Base-by-base conservation (phyloP, 345 rosid genomes). In the Jatropha curcas region DNA sequence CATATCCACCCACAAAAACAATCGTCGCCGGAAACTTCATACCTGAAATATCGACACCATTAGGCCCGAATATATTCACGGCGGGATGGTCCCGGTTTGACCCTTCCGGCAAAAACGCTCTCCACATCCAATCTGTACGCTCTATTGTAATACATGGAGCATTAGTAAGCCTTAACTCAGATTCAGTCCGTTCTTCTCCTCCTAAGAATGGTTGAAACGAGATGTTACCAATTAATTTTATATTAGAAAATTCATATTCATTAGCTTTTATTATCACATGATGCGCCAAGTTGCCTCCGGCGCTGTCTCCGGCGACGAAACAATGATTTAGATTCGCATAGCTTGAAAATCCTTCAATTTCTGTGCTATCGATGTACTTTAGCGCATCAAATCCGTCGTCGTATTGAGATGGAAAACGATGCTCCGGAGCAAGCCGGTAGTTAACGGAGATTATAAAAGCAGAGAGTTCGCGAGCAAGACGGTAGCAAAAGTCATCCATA, bases 341-440 rank as follows among this genome's bases (percentile, higher is more conserved):
- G 9, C 24, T 0, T 11, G 34, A 37, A 17, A 56, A 12, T 2
- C 45, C 65, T 52, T 41, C 39, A 17, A 39, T 53, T 27, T 43
- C 17, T 4, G 20, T n/a, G 4, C 6, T 27, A 57, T 73, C 76
- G 7, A 65, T 16, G 66, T 43, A 66, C 16, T 43, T 65, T 7
- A 74, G 41, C 1, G 27, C 71, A 8, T 76, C 77, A 66, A 81
- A 76, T 7, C 84, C 75, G 27, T 84, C 82, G 1, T 81, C 79
- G 2, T 63, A 74, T 28, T 79, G 84, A 20, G 75, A 64, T 1
- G 87, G 84, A 45, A 37, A 79, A 24, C 77, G 74, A 22, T 78
- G 24, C 76, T 81, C 87, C 0, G 83, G 87, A 2, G 84, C 74
- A 0, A 81, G 79, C 34, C 83, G 61, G 41, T 81, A 84, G 67